A percentile compares a stretch with the other conserved stretches of the same genome.
phyloP scores from a whole-genome alignment of 768 basidiomycete species.

The Mycena belliarum region DNA sequence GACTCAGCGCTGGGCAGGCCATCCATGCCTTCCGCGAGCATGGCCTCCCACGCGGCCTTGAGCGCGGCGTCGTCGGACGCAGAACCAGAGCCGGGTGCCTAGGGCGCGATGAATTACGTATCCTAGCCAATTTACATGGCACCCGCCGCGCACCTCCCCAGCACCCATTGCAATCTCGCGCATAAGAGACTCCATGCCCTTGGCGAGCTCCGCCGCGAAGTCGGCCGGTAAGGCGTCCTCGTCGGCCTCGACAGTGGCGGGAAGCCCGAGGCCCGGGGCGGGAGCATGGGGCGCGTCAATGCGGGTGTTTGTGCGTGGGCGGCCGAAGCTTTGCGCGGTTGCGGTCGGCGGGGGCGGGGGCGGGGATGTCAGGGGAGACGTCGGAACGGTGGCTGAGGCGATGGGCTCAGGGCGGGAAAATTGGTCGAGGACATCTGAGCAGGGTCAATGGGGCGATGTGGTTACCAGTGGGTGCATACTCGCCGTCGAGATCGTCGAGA shows the following conservation, averaged over 20 bases:
- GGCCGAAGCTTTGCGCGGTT: constrained; percentile 27
- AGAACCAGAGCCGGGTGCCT: constrained; percentile 12
- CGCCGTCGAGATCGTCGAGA: constrained; percentile 69
- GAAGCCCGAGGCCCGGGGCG: constrained; percentile 29
- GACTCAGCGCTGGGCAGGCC: constrained; percentile 5
- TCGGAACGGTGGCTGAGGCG: constrained; percentile 6
- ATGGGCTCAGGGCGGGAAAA: constrained; percentile 31
- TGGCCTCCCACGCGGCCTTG: constrained; percentile 69
- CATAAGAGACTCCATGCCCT: constrained; percentile 54
- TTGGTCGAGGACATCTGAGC: constrained; percentile 47
- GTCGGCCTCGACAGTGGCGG: constrained; percentile 31
- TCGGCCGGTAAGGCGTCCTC: constrained; percentile 41
- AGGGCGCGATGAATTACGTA: too few relatives aligned
- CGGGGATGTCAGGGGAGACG: constrained; percentile 26
- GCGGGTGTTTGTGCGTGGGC: constrained; percentile 51
- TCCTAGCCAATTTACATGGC: too few relatives aligned
- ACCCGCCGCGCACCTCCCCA: too few relatives aligned
- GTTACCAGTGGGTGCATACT: background rate
- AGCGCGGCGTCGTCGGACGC: constrained; percentile 41
- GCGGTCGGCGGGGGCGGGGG: constrained; percentile 36
- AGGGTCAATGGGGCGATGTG: constrained; percentile 7
- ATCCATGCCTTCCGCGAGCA: constrained; percentile 66
- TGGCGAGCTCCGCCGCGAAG: constrained; percentile 48
- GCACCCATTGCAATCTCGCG: constrained; percentile 44
- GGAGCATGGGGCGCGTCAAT: constrained; percentile 46